Base-by-base conservation (phyloP, 805 yeast genomes). In the Wickerhamiella sorbophila region DNA sequence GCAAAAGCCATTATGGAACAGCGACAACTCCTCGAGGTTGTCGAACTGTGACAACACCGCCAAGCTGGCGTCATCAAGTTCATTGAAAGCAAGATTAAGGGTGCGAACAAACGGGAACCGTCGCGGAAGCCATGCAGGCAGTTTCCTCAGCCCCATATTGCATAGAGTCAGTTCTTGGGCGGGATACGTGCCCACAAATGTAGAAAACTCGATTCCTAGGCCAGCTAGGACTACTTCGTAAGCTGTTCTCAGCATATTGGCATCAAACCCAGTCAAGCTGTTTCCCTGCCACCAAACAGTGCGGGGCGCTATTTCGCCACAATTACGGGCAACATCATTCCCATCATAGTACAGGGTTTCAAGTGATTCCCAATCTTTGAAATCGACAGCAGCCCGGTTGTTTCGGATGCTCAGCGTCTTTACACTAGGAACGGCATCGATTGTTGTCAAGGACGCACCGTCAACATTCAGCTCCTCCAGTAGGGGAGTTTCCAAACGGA, bases 331-430 rank as follows among this genome's bases (percentile, higher is more conserved):
- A 1, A 41, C 44, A 6, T 15, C 22, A 38, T 53, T 53, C 6
- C 54, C 54, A 17, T 53, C 54, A 27, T 48, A 51, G n/a, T 44
- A 35, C 14, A 53, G 33, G 8, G 48, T 46, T 21, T 49, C 51
- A 4, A 52, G 39, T 22, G 43, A 39, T 1, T 31, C 31, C 48
- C 48, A 52, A 9, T 50, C 54, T 5, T 15, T 12, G 22, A 52
- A 40, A 36, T 52, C 53, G 5, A 53, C 31, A 12, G 41, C 36
- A 9, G 53, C 48, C 9, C 38, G 31, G 32, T 53, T 53, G 24
- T 39, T 40, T n/a, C 48, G 39, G 14, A 52, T 32, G 17, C 39
- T 39, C 16, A 53, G 47, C 19, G 33, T 42, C 29, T 48, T 37
- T 21, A 53, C 38, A 17, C 37, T 39, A 2, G 55, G 50, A 9